Conservation (phyloP, 179 eudicot species). For the Heliamphora pulchella region DNA sequence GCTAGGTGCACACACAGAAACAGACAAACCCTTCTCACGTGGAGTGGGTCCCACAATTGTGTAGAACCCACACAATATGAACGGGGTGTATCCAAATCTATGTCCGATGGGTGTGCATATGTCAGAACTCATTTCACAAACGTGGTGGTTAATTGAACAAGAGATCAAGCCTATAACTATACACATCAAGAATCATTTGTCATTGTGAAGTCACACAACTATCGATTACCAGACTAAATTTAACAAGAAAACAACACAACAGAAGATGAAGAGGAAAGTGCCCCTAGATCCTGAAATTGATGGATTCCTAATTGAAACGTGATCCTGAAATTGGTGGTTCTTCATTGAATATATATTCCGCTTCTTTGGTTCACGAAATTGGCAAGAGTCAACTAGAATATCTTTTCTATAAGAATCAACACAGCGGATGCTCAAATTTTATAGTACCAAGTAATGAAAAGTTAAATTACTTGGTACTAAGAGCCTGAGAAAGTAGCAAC, state of each 20-base stretch:
- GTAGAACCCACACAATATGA: no score
- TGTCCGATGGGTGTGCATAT: no score
- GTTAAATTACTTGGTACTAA: background rate
- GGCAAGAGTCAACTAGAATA: background rate
- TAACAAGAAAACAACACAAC: background rate
- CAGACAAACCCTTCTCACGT: no score
- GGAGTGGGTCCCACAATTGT: no score
- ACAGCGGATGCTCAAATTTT: background rate
- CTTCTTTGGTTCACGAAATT: background rate
- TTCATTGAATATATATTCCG: background rate
- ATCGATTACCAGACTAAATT: background rate
- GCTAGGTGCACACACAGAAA: no score
- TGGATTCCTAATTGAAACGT: background rate
- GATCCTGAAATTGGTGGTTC: conserved; percentile 9
- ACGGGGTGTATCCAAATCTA: no score
- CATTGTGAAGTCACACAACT: background rate
- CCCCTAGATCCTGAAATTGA: background rate
- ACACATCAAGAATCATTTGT: background rate
- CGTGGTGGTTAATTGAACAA: background rate
- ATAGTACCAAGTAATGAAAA: background rate
- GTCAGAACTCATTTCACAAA: background rate
- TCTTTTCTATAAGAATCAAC: background rate
- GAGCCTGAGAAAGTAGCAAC: no score
- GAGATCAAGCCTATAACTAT: background rate
- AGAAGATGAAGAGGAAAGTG: background rate